Conservation (phyloP, 495 filamentous ascomycete species). For the Immersiella caudata region DNA sequence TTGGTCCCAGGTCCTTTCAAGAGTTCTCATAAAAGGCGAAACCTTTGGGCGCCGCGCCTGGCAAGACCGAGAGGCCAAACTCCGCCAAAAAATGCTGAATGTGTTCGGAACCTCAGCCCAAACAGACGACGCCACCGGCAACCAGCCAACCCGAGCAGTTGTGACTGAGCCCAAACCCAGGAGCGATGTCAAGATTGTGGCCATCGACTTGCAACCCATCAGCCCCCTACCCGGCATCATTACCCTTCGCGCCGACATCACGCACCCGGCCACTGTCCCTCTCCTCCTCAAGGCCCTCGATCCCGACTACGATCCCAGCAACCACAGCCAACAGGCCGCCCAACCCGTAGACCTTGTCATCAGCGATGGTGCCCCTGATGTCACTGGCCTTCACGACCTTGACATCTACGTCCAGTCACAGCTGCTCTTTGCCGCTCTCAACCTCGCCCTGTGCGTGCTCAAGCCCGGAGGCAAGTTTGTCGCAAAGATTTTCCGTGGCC, state of each 20-base stretch:
- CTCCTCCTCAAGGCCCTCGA: slow-evolving; percentile 83
- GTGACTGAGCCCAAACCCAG: slow-evolving; percentile 52
- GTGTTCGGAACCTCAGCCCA: slow-evolving; percentile 37
- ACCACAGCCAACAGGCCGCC: slow-evolving; percentile 50
- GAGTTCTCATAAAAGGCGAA: slow-evolving; percentile 89
- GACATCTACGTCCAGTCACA: slow-evolving; percentile 98
- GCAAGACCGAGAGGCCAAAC: slow-evolving; percentile 73
- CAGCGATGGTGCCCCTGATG: slow-evolving; percentile 93
- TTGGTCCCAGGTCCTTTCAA: slow-evolving; percentile 94
- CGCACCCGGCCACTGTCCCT: slow-evolving; percentile 91
- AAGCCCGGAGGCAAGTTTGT: slow-evolving; percentile 94
- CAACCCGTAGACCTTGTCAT: slow-evolving; percentile 89
- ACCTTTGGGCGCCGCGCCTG: slow-evolving; percentile 81
- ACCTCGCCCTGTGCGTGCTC: slow-evolving; percentile 87
- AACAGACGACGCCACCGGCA: slow-evolving; percentile 33
- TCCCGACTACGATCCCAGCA: slow-evolving; percentile 64
- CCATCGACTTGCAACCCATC: slow-evolving; percentile 96
- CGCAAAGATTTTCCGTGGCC: slow-evolving; percentile 93
- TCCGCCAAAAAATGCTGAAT: slow-evolving; percentile 58
- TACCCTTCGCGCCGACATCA: slow-evolving; percentile 91
- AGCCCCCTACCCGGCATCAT: slow-evolving; percentile 88
- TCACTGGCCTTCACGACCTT: slow-evolving; percentile 93
- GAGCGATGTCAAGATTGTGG: slow-evolving; percentile 86
- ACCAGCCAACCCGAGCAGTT: neutral
- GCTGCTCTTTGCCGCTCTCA: slow-evolving; percentile 89